phyloP scores from a whole-genome alignment of 2,329 filamentous ascomycete genomes.

The Talaromyces sp. region DNA sequence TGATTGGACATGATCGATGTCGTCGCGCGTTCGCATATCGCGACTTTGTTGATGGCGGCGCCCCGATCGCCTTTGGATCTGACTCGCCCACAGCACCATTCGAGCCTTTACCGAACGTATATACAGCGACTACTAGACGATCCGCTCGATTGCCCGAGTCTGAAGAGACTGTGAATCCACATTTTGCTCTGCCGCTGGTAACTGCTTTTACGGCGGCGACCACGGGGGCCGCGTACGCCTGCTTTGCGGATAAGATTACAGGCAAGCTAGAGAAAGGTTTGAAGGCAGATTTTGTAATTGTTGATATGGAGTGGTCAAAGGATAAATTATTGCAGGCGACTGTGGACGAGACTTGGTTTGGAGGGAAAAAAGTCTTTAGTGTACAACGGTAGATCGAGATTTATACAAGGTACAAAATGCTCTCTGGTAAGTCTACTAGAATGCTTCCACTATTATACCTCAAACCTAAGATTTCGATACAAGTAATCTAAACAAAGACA shows the following conservation, averaged over 20 bases:
- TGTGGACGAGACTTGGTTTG: conserved; percentile 47
- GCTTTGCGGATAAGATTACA: conserved; percentile 43
- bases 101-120: conserved; percentile 46
- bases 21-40: conserved; percentile 51
- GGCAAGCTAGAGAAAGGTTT: conserved; percentile 40
- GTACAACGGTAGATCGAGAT: neutral
- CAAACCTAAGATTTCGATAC: neutral
- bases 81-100: conserved; percentile 50
- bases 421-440: neutral
- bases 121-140: conserved; percentile 48
- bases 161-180: conserved; percentile 40
- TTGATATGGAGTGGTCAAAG: conserved; percentile 43
- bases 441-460: neutral
- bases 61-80: conserved; percentile 46
- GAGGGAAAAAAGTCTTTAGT: conserved; percentile 33
- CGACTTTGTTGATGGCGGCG: conserved; percentile 48
- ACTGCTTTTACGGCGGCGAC: conserved; percentile 46
- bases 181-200: conserved; percentile 42
- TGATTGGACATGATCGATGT: conserved; percentile 45
- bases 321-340: conserved; percentile 41
- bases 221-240: conserved; percentile 45
- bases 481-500: neutral
- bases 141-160: conserved; percentile 41
- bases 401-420: neutral
- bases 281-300: conserved; percentile 45